These are phyloP conservation scores for Pythium plurisporium DNA, from an alignment of 352 stramenopile species.

Conservation along the genomic window DNA sequence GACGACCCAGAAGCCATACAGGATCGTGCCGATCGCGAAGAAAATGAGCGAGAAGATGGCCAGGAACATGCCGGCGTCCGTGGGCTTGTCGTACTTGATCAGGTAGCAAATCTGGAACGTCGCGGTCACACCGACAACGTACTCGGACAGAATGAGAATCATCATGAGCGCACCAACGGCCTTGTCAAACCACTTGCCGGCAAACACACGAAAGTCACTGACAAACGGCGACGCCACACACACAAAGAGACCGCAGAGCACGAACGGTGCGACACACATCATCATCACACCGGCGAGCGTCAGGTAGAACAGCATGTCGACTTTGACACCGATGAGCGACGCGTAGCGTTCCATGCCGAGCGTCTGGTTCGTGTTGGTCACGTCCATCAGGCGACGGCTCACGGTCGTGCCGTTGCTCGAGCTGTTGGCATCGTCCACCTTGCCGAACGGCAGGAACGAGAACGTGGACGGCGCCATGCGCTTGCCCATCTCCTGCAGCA, in stretches of 20 bases:
- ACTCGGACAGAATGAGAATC: conserved; percentile 80
- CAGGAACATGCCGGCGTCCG: conserved; percentile 60
- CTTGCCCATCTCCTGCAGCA: conserved; percentile 76
- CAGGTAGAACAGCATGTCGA: conserved; percentile 83
- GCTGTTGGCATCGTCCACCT: conserved; percentile 21
- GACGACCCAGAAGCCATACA: conserved; percentile 72
- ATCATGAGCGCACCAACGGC: conserved; percentile 77
- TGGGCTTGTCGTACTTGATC: conserved; percentile 46
- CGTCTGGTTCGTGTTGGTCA: conserved; percentile 23
- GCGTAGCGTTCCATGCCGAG: conserved; percentile 81
- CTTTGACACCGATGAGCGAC: conserved; percentile 55
- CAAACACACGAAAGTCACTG: conserved; percentile 46
- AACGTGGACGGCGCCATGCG: conserved; percentile 61
- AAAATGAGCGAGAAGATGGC: conserved; percentile 64
- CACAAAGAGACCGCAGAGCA: conserved; percentile 45
- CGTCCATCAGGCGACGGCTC: conserved; percentile 18
- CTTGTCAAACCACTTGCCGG: conserved; percentile 75
- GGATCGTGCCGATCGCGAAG: conserved; percentile 69
- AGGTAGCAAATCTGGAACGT: conserved; percentile 86
- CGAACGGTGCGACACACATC: conserved; percentile 42
- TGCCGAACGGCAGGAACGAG: conserved; percentile 63
- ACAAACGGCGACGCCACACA: conserved; percentile 47
- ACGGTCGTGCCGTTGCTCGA: conserved; percentile 2
- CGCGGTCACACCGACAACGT: conserved; percentile 72
- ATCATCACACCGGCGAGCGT: conserved; percentile 59